Evolutionary conservation across 1,284 basidiomycete species (phyloP).

Genomic region (Trichosporon coremiiforme): DNA sequence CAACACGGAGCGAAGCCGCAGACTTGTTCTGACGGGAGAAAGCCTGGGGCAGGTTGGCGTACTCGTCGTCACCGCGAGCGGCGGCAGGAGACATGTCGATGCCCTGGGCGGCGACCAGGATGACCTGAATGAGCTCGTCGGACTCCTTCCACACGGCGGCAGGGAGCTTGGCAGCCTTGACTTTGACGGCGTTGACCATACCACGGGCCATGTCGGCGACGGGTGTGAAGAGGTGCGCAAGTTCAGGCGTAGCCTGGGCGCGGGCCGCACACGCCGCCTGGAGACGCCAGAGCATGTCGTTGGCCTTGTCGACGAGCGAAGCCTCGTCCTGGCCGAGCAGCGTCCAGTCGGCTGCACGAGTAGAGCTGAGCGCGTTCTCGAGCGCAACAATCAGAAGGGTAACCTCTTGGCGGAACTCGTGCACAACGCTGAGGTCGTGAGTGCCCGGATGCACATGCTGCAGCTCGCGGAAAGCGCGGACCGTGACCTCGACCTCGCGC

Average conservation of each 20-base stretch:
- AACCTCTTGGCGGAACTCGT: constrained; percentile 39
- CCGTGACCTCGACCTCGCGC: constrained; percentile 41
- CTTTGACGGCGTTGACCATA: constrained; percentile 21
- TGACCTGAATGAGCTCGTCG: constrained; percentile 63
- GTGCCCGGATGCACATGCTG: constrained; percentile 34
- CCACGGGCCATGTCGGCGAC: constrained; percentile 60
- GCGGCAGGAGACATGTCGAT: constrained; percentile 53
- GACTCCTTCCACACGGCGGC: constrained; percentile 43
- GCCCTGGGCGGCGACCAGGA: constrained; percentile 68
- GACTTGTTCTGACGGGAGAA: constrained; percentile 36
- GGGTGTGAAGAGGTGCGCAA: constrained; percentile 61
- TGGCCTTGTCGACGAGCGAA: constrained; percentile 26
- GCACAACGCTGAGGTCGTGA: constrained; percentile 36
- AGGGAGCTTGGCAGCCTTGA: constrained; percentile 19
- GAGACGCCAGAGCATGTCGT: constrained; percentile 24
- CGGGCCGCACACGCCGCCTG: constrained; percentile 17
- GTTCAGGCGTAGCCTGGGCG: constrained; percentile 49
- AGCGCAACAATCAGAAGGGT: constrained; percentile 33
- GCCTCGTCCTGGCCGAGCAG: constrained; percentile 41
- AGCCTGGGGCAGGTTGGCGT: constrained; percentile 44
- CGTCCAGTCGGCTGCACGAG: constrained; percentile 31
- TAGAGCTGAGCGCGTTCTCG: constrained; percentile 31
- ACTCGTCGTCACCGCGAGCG: constrained; percentile 43
- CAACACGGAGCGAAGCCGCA: constrained; percentile 43
- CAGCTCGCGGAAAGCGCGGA: constrained; percentile 43